Conservation (phyloP, 768 basidiomycete genomes). For the Mycena maculata region DNA sequence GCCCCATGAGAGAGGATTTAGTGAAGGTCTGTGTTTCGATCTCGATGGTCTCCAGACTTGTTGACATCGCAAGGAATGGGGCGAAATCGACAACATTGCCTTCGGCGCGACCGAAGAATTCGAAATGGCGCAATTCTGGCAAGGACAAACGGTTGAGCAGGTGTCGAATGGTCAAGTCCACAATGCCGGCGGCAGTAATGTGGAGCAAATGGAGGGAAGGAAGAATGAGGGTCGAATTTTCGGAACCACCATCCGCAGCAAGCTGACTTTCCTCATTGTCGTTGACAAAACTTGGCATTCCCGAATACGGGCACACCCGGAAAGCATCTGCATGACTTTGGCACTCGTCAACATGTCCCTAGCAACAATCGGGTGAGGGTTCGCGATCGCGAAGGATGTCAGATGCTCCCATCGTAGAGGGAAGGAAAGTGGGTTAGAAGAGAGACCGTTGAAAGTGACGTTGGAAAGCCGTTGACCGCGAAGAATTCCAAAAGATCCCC, state of each 20-base stretch:
- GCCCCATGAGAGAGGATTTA: background rate
- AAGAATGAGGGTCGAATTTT: background rate
- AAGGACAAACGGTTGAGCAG: conserved; percentile 9
- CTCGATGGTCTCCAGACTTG: conserved; percentile 4
- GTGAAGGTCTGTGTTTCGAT: conserved; percentile 11
- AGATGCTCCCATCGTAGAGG: conserved; percentile 3
- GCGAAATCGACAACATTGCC: background rate
- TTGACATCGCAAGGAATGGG: conserved; percentile 6
- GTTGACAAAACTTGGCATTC: background rate
- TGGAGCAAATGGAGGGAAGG: background rate
- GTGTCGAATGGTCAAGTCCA: background rate
- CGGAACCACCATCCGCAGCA: background rate
- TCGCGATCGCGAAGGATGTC: background rate
- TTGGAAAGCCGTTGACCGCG: background rate
- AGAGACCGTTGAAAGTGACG: background rate
- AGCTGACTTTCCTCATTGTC: no score
- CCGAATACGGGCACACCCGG: background rate
- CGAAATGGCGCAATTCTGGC: conserved; percentile 7
- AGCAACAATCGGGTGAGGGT: background rate
- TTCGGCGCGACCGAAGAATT: background rate
- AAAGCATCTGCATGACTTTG: background rate
- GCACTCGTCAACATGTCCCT: background rate
- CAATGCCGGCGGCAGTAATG: background rate
- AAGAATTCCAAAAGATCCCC: background rate
- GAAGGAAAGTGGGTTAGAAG: background rate